These are phyloP conservation scores for Lasiosphaeris hirsuta DNA, from an alignment of 495 filamentous ascomycete genomes.

Conservation along the genomic window DNA sequence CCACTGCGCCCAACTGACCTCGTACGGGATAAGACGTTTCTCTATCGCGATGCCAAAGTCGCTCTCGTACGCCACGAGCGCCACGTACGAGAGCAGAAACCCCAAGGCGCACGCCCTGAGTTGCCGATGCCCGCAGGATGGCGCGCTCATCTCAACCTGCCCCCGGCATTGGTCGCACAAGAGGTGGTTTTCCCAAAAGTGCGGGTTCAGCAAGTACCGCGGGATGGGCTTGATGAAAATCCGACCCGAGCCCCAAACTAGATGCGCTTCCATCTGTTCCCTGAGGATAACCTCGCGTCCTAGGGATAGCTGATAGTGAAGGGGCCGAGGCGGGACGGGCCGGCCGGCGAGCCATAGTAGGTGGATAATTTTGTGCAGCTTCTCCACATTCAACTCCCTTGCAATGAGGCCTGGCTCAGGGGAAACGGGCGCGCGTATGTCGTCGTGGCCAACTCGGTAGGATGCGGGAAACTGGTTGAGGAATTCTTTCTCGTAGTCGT, in stretches of 20 bases:
- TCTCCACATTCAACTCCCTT: slow-evolving; percentile 29
- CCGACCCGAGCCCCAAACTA: slow-evolving; percentile 18
- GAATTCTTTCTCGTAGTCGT: no score
- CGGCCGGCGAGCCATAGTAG: slow-evolving; percentile 50
- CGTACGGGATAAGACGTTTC: slow-evolving; percentile 30
- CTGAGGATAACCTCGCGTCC: slow-evolving; percentile 11
- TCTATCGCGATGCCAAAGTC: slow-evolving; percentile 38
- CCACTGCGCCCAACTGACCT: slow-evolving; percentile 22
- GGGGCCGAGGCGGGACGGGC: slow-evolving; percentile 44
- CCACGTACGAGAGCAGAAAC: slow-evolving; percentile 37
- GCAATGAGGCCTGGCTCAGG: background rate
- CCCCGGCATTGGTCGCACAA: background rate
- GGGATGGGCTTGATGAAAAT: slow-evolving; percentile 48
- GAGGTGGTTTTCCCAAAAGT: slow-evolving; percentile 38
- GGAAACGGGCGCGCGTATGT: no score
- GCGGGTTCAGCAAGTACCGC: slow-evolving; percentile 34
- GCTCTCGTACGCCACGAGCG: slow-evolving; percentile 34
- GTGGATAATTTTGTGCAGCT: slow-evolving; percentile 33
- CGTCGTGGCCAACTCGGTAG: no score
- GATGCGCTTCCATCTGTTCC: slow-evolving; percentile 22
- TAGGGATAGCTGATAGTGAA: slow-evolving; percentile 44
- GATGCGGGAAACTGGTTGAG: no score
- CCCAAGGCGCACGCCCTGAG: slow-evolving; percentile 24
- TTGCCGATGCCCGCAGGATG: no score
- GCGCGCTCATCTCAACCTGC: no score